A percentile compares a stretch with the other conserved stretches of the same genome.
phyloP scores from a whole-genome alignment of 192 early-diverging fungal species.

The Mortierella antarctica region DNA sequence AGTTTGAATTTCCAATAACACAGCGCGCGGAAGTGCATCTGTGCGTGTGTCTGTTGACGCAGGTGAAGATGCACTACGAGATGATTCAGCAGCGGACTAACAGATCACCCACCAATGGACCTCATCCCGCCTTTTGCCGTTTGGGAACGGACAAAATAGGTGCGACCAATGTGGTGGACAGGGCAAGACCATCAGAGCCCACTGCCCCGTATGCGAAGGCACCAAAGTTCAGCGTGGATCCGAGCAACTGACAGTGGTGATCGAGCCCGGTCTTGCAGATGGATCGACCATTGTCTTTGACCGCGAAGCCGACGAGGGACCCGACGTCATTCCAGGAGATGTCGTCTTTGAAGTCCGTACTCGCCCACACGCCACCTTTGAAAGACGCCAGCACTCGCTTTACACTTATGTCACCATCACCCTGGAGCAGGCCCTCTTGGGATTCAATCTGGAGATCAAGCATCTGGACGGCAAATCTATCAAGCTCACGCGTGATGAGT shows the following conservation, averaged over 20 bases:
- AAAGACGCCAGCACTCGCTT: slow-evolving; percentile 80
- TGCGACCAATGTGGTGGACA: slow-evolving; percentile 93
- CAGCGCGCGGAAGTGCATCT: not conserved
- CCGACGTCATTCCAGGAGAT: slow-evolving; percentile 90
- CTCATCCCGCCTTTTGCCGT: not conserved
- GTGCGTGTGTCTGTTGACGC: too few species aligned
- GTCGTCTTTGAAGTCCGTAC: slow-evolving; percentile 82
- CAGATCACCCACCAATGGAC: not conserved
- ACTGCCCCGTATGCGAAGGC: slow-evolving; percentile 87
- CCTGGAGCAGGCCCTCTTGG: slow-evolving; percentile 81
- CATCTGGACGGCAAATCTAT: slow-evolving; percentile 86
- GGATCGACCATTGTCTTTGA: slow-evolving; percentile 75
- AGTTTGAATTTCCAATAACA: not conserved
- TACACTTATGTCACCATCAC: slow-evolving; percentile 82
- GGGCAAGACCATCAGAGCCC: slow-evolving; percentile 85
- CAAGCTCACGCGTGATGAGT: slow-evolving; percentile 66
- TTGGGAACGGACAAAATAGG: slow-evolving; percentile 11
- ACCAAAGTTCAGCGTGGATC: slow-evolving; percentile 86
- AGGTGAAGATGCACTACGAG: not conserved
- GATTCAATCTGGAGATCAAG: slow-evolving; percentile 78
- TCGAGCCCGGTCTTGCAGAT: slow-evolving; percentile 89
- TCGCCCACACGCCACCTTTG: slow-evolving; percentile 77
- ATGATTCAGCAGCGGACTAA: not conserved
- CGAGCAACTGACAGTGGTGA: slow-evolving; percentile 78
- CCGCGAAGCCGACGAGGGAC: slow-evolving; percentile 89